A percentile compares a stretch with the other conserved stretches of the same genome.
These are phyloP conservation scores for Trichoderma guizhouense DNA, from an alignment of 2,329 filamentous ascomycete genomes.

Conservation along the genomic window DNA sequence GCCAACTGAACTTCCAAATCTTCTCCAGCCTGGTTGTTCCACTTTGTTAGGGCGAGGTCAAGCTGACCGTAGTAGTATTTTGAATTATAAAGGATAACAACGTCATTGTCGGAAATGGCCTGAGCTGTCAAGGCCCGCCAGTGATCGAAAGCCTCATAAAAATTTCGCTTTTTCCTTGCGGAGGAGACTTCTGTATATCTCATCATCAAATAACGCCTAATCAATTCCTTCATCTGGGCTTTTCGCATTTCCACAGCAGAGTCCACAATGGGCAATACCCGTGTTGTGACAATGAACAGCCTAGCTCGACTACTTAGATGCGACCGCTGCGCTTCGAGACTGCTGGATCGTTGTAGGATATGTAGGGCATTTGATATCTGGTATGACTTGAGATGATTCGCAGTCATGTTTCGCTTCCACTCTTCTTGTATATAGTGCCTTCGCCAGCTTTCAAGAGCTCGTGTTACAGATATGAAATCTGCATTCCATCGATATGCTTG, in stretches of 20 bases:
- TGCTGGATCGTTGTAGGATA: slow-evolving; percentile 19
- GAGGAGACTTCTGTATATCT: slow-evolving; percentile 36
- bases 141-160: slow-evolving; percentile 31
- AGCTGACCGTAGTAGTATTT: slow-evolving; percentile 18
- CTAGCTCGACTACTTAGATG: slow-evolving; percentile 27
- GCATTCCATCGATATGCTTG: slow-evolving; percentile 34
- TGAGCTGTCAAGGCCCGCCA: slow-evolving; percentile 28
- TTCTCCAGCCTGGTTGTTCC: slow-evolving; percentile 1
- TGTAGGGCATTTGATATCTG: slow-evolving; percentile 20
- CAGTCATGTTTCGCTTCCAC: slow-evolving; percentile 21
- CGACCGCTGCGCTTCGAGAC: slow-evolving; percentile 20
- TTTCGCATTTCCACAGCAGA: slow-evolving; percentile 26
- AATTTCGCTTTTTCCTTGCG: slow-evolving; percentile 31
- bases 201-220: slow-evolving; percentile 35
- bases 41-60: slow-evolving; percentile 7
- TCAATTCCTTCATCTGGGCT: slow-evolving; percentile 27
- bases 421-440: slow-evolving; percentile 23
- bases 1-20: slow-evolving; percentile 22
- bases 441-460: slow-evolving; percentile 31
- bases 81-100: slow-evolving; percentile 21
- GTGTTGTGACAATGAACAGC: slow-evolving; percentile 32
- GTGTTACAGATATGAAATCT: slow-evolving; percentile 31
- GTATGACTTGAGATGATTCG: slow-evolving; percentile 14
- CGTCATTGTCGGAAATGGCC: slow-evolving; percentile 19
- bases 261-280: slow-evolving; percentile 29